A percentile compares a stretch with the other conserved stretches of the same genome.
Evolutionary conservation across 2,329 filamentous ascomycete species (phyloP).

Genomic region (Sarocladium oryzae): DNA sequence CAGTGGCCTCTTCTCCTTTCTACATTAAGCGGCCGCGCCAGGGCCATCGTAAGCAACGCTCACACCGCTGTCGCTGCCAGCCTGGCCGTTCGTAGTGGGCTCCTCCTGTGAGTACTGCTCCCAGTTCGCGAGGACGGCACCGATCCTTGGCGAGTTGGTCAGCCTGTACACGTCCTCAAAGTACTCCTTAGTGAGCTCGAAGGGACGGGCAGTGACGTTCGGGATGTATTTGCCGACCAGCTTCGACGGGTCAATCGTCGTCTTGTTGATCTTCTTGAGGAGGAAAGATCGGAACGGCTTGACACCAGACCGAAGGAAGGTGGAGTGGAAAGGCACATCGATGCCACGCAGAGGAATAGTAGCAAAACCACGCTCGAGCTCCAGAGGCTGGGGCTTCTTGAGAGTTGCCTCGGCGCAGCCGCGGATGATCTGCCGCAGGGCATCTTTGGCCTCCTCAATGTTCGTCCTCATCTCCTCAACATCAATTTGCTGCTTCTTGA

Average conservation of each 20-base stretch:
- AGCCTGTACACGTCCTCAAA: slow-evolving; percentile 97
- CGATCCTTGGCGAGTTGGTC: slow-evolving; percentile 77
- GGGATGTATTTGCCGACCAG: slow-evolving; percentile 98
- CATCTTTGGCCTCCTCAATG: slow-evolving; percentile 84
- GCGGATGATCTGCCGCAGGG: slow-evolving; percentile 84
- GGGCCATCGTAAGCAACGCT: slow-evolving; percentile 36
- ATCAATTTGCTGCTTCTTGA: slow-evolving; percentile 96
- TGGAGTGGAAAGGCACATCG: slow-evolving; percentile 98
- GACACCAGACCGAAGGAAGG: slow-evolving; percentile 93
- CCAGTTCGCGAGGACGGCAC: slow-evolving; percentile 79
- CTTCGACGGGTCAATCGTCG: slow-evolving; percentile 94
- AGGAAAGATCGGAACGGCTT: slow-evolving; percentile 98
- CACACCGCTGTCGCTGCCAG: slow-evolving; percentile 31
- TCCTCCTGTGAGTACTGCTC: slow-evolving; percentile 60
- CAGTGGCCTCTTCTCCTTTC: neutral
- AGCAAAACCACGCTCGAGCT: slow-evolving; percentile 90
- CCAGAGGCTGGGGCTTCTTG: slow-evolving; percentile 79
- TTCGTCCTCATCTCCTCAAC: slow-evolving; percentile 88
- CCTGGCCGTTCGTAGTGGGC: slow-evolving; percentile 24
- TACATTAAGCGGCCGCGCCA: slow-evolving; percentile 31
- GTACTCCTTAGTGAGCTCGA: slow-evolving; percentile 95
- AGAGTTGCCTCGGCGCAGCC: slow-evolving; percentile 82
- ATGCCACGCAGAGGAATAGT: slow-evolving; percentile 96
- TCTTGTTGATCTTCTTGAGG: slow-evolving; percentile 99
- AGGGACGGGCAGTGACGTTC: slow-evolving; percentile 94